Base-by-base conservation (phyloP, 495 filamentous ascomycete genomes). In the Penicillium bialowiezense region DNA sequence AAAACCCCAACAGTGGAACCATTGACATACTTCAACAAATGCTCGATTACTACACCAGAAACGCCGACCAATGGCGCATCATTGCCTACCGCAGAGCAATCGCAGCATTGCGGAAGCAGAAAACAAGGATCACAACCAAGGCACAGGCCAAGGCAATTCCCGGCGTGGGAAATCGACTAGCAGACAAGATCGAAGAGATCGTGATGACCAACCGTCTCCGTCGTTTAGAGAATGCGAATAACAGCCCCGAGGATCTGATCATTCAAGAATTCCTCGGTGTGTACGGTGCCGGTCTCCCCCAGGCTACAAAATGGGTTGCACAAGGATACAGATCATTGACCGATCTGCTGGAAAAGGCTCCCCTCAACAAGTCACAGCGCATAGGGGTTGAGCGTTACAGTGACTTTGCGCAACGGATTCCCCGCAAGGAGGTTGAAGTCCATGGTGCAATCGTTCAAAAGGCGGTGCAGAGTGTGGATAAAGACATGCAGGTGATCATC, bases 161-260 rank as follows among this genome's bases (percentile, higher is more conserved):
- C 1, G 79, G 80, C 45, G 86, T 98, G 52, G 93, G 93, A 24
- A 45, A 70, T 7, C 80, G 89, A 9, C 64, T 98, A 13, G 93
- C 93, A 0, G 74, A 77, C 33, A 97, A 97, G 58, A 96, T 98
- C 46, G 87, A 95, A 58, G 93, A 98, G 60, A 96, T 97, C 39
- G 90, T 81, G 5, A 63, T 68, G 44, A 97, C 92, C 0, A 81
- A 91, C 59, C 74, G 74, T 12, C 81, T 98, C 0, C 77, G 81
- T 15, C 82, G 87, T 31, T 75, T 97, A 2, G 88, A 95, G 1
- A 78, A 80, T 55, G 75, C 86, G 1, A 80, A 75, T 44, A 56
- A 70, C 12, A 86, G 92, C n/a, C 77, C 83, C 0, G 72, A 75
- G 12, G 86, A 90, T 58, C 65, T 67, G 2, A 68, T 79, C 0